A percentile compares a stretch with the other conserved stretches of the same genome.
Conservation (phyloP, 1,139 yeast species). For the Kodamaea fungicola region DNA sequence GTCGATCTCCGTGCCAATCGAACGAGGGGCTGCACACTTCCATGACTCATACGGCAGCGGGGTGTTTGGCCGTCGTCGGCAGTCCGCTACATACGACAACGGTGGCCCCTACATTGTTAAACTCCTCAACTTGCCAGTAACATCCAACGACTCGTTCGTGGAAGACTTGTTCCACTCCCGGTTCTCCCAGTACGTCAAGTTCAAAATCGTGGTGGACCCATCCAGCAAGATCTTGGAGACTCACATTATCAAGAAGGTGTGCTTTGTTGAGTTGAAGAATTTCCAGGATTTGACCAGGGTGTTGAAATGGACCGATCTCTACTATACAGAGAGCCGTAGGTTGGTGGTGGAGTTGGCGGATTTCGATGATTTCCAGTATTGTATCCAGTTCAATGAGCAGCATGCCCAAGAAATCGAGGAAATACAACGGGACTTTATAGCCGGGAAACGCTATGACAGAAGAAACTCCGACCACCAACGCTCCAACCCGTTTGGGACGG, state of each 20-base stretch:
- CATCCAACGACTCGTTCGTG: constrained; percentile 35
- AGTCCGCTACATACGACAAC: constrained; percentile 14
- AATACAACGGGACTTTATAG: constrained; percentile 30
- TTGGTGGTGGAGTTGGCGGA: constrained; percentile 46
- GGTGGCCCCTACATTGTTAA: constrained; percentile 61
- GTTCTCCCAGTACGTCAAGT: constrained; percentile 37
- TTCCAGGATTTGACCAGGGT: constrained; percentile 45
- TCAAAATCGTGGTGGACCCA: constrained; percentile 44
- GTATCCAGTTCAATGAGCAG: constrained; percentile 39
- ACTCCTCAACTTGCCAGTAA: constrained; percentile 47
- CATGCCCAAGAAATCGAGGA: constrained; percentile 28
- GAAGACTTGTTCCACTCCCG: constrained; percentile 44
- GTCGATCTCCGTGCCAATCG: constrained; percentile 57
- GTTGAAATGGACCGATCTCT: constrained; percentile 44
- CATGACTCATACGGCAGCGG: not conserved
- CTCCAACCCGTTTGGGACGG: constrained; percentile 44
- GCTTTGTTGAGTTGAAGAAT: constrained; percentile 55
- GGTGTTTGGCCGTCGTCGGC: constrained; percentile 4
- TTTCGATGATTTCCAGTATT: constrained; percentile 45
- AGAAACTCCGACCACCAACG: constrained; percentile 12
- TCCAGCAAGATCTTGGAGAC: constrained; percentile 39
- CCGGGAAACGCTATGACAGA: constrained; percentile 18
- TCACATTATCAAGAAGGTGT: constrained; percentile 46
- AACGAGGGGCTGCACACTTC: constrained; percentile 9
- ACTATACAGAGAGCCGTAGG: constrained; percentile 37